Percentiles rank a stretch among this genome's conserved stretches.
These are phyloP conservation scores for Huntiella moniliformis DNA, from an alignment of 2,329 filamentous ascomycete genomes.

Conservation along the genomic window DNA sequence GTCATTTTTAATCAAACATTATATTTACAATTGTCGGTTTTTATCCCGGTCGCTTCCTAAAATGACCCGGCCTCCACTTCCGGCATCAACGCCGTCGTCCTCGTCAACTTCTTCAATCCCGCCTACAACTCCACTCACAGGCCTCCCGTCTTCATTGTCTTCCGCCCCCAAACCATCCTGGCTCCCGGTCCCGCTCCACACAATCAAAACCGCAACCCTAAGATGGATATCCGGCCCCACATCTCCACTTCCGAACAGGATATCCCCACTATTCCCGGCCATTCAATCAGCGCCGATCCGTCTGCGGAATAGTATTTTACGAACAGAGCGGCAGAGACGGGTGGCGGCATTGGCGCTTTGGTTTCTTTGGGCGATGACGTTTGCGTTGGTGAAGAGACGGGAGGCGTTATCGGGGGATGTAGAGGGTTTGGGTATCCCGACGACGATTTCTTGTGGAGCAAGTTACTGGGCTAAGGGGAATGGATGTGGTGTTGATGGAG, in stretches of 20 bases:
- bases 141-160: constrained; percentile 24
- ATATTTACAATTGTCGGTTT: too few relatives aligned
- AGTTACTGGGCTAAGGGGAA: constrained; percentile 57
- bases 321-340: constrained; percentile 38
- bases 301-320: constrained; percentile 43
- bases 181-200: constrained; percentile 37
- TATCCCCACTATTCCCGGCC: constrained; percentile 42
- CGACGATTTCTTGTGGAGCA: constrained; percentile 45
- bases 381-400: constrained; percentile 47
- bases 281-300: constrained; percentile 49
- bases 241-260: constrained; percentile 30
- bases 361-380: constrained; percentile 48
- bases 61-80: too few relatives aligned
- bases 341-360: constrained; percentile 41
- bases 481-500: constrained; percentile 54
- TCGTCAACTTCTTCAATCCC: too few relatives aligned
- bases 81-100: too few relatives aligned
- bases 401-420: constrained; percentile 43
- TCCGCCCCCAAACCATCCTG: constrained; percentile 39
- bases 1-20: too few relatives aligned
- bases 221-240: constrained; percentile 38
- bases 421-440: constrained; percentile 46
- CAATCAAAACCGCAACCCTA: constrained; percentile 22
- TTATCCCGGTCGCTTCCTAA: too few relatives aligned
- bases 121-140: too few relatives aligned